phyloP scores from a whole-genome alignment of 768 basidiomycete genomes.

The Austroboletus festivus region DNA sequence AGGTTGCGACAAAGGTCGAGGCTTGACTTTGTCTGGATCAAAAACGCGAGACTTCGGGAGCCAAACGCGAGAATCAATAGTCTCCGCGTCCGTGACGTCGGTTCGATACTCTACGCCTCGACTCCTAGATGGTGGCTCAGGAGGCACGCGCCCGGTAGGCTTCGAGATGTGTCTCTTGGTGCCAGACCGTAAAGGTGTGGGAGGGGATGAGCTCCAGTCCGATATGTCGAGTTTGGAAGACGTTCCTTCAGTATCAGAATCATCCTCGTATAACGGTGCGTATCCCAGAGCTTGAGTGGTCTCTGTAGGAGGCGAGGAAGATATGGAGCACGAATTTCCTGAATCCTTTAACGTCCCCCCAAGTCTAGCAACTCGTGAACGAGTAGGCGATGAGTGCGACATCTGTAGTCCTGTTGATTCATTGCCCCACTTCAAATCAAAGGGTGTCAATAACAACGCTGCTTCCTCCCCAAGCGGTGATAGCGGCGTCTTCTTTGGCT shows the following conservation, averaged over 20 bases:
- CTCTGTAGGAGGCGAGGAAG: slow-evolving; percentile 27
- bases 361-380: slow-evolving; percentile 9
- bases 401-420: background rate
- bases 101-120: slow-evolving; percentile 21
- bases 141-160: slow-evolving; percentile 4
- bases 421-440: background rate
- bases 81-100: slow-evolving; percentile 12
- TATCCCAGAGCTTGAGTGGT: slow-evolving; percentile 18
- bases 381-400: background rate
- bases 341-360: slow-evolving; percentile 9
- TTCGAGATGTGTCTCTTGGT: slow-evolving; percentile 12
- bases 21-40: slow-evolving; percentile 27
- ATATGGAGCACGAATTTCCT: slow-evolving; percentile 2
- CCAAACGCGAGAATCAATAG: slow-evolving; percentile 29
- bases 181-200: slow-evolving; percentile 4
- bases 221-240: slow-evolving; percentile 5
- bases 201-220: slow-evolving; percentile 3
- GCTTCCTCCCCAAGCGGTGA: slow-evolving; percentile 18
- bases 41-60: slow-evolving; percentile 22
- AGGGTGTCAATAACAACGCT: slow-evolving; percentile 17
- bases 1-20: slow-evolving; percentile 19
- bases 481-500: slow-evolving; percentile 6
- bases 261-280: slow-evolving; percentile 18
- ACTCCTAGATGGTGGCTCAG: slow-evolving; percentile 2
- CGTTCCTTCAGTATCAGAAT: background rate